phyloP scores from a whole-genome alignment of 2,329 filamentous ascomycete genomes.

The Orbilia ellipsospora region DNA sequence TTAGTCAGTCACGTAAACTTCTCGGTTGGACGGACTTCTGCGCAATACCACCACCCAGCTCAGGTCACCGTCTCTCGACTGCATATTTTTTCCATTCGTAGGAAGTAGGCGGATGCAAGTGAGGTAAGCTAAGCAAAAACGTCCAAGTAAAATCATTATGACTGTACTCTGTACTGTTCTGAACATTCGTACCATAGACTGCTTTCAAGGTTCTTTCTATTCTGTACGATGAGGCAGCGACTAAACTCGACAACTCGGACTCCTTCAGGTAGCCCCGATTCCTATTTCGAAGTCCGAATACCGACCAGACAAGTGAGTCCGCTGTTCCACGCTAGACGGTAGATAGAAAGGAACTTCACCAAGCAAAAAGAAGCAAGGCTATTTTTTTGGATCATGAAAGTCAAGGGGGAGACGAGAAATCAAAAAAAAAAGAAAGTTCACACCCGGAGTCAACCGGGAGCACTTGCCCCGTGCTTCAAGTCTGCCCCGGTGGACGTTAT shows the following conservation, averaged over 20 bases:
- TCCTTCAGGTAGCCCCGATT: slow-evolving; percentile 11
- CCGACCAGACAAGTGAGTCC: slow-evolving; percentile 20
- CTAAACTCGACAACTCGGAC: slow-evolving; percentile 20
- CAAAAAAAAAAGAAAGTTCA: slow-evolving; percentile 1
- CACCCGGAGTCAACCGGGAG: slow-evolving; percentile 2
- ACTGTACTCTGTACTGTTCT: slow-evolving; percentile 2
- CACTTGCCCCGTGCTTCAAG: slow-evolving; percentile 3
- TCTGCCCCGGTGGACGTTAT: slow-evolving; percentile 31
- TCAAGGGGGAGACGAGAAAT: not conserved
- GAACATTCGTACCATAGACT: slow-evolving; percentile 21
- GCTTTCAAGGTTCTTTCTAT: slow-evolving; percentile 9
- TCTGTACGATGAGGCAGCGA: slow-evolving; percentile 15
- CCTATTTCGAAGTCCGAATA: slow-evolving; percentile 21
- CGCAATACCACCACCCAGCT: slow-evolving; percentile 21
- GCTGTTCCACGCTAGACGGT: slow-evolving; percentile 47
- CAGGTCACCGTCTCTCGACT: slow-evolving; percentile 42
- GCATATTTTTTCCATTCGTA: slow-evolving; percentile 52
- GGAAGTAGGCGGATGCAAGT: slow-evolving; percentile 55
- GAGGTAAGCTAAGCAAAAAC: slow-evolving; percentile 48
- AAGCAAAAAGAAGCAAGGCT: slow-evolving; percentile 33
- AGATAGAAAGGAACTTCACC: slow-evolving; percentile 41
- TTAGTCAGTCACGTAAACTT: slow-evolving; percentile 21
- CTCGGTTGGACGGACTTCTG: slow-evolving; percentile 49
- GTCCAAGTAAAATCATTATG: slow-evolving; percentile 1
- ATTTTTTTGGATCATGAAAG: slow-evolving; percentile 8